A percentile compares a stretch with the other conserved stretches of the same genome.
Conservation (phyloP, 2,329 filamentous ascomycete genomes). For the Cercospora brassicicola region DNA sequence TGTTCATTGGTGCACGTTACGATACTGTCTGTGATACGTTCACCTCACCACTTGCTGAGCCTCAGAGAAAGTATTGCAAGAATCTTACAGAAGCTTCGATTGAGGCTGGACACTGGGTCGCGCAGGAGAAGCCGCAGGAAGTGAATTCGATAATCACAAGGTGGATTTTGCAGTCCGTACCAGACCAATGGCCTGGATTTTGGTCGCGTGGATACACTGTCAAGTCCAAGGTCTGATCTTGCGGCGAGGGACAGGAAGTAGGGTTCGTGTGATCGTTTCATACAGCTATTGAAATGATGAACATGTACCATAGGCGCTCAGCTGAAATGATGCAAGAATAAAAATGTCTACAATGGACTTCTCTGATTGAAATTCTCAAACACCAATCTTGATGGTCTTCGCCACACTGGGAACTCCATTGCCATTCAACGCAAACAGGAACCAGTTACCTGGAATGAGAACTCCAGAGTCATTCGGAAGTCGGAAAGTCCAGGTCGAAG, state of each 20-base stretch:
- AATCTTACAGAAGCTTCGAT: constrained; percentile 42
- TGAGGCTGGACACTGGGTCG: constrained; percentile 34
- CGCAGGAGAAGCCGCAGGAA: constrained; percentile 32
- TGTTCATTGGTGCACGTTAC: constrained; percentile 45
- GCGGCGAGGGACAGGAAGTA: no score
- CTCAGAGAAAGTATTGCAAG: constrained; percentile 39
- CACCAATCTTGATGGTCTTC: neutral
- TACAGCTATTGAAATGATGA: no score
- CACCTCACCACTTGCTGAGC: constrained; percentile 38
- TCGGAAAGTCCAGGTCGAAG: constrained; percentile 42
- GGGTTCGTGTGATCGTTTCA: no score
- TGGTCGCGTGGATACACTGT: constrained; percentile 22
- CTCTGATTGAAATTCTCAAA: neutral
- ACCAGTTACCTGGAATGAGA: constrained; percentile 55
- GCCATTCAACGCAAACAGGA: constrained; percentile 48
- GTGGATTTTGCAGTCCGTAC: constrained; percentile 30
- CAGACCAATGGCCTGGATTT: constrained; percentile 27
- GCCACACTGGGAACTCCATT: constrained; percentile 7
- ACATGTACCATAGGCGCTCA: no score
- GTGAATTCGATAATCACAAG: constrained; percentile 30
- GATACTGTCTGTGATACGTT: constrained; percentile 44
- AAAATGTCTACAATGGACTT: no score
- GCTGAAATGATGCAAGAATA: no score
- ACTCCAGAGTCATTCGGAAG: constrained; percentile 53
- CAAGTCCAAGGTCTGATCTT: constrained; percentile 19